A percentile compares a stretch with the other conserved stretches of the same genome.
phyloP scores from a whole-genome alignment of 1,284 basidiomycete genomes.

The Quambalaria eucalypti region DNA sequence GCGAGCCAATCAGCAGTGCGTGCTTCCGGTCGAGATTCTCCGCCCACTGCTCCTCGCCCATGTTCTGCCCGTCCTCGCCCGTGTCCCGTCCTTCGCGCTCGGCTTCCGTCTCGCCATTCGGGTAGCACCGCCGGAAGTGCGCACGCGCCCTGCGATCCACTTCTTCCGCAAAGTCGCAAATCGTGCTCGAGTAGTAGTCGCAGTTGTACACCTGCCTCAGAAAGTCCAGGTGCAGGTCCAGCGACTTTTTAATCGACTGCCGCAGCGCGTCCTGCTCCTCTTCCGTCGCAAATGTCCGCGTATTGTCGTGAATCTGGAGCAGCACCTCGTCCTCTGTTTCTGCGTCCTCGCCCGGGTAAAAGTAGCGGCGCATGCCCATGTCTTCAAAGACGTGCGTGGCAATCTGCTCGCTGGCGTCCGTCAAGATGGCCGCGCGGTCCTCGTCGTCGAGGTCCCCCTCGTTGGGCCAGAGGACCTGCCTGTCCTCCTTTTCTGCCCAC shows the following conservation, averaged over 20 bases:
- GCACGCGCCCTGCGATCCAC: slow-evolving; percentile 16
- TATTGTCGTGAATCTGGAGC: neutral
- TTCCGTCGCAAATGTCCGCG: neutral
- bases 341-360: neutral
- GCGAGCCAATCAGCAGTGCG: slow-evolving; percentile 17
- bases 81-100: neutral
- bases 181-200: slow-evolving; percentile 39
- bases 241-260: slow-evolving; percentile 21
- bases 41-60: slow-evolving; percentile 22
- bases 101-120: neutral
- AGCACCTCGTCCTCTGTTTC: slow-evolving; percentile 2
- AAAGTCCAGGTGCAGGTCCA: slow-evolving; percentile 37
- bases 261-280: neutral
- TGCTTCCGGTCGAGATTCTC: slow-evolving; percentile 32
- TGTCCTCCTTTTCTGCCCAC: slow-evolving; percentile 27
- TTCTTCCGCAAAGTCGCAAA: slow-evolving; percentile 41
- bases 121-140: neutral
- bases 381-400: neutral
- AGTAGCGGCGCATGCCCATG: neutral
- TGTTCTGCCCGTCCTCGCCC: neutral
- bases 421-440: neutral
- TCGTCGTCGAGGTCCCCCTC: neutral
- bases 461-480: slow-evolving; percentile 12
- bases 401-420: neutral
- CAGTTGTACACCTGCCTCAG: slow-evolving; percentile 37